These are phyloP conservation scores for Fusarium clavum DNA, from an alignment of 2,329 filamentous ascomycete genomes.

Conservation along the genomic window DNA sequence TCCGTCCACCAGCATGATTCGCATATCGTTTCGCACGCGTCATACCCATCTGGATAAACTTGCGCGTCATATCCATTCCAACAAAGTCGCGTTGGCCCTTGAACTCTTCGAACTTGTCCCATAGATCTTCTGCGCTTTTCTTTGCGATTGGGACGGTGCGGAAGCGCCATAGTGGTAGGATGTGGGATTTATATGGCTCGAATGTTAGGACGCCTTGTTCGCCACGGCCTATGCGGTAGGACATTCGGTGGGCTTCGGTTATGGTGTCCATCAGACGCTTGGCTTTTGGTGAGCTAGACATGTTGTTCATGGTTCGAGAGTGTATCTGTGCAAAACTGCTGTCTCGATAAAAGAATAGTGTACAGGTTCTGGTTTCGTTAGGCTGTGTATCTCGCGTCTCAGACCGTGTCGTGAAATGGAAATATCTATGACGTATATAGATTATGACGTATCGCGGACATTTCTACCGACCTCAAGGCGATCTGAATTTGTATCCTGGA, in stretches of 20 bases:
- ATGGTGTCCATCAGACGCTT: conserved; percentile 15
- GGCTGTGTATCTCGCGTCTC: rapidly evolving
- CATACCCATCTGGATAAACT: conserved; percentile 76
- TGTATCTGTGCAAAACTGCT: rapidly evolving
- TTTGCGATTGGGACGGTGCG: conserved; percentile 44
- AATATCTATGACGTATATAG: neutral
- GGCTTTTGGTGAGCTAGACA: neutral
- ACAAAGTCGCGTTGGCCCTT: conserved; percentile 66
- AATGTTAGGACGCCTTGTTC: conserved; percentile 71
- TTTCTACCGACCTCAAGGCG: neutral
- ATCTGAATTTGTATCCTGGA: neutral
- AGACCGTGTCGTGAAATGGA: rapidly evolving
- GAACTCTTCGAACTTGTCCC: conserved; percentile 63
- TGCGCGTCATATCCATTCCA: conserved; percentile 72
- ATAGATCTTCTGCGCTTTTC: conserved; percentile 61
- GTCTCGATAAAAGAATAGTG: rapidly evolving
- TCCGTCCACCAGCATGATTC: conserved; percentile 66
- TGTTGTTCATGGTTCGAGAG: neutral
- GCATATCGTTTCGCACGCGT: conserved; percentile 70
- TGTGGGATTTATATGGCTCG: conserved; percentile 71
- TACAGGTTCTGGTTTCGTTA: too few relatives aligned
- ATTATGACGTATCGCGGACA: neutral
- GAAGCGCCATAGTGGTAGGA: conserved; percentile 71
- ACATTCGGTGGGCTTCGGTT: conserved; percentile 34
- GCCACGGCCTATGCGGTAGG: conserved; percentile 68